phyloP scores from a whole-genome alignment of 2,329 filamentous ascomycete species.

The Diaporthe sp. region DNA sequence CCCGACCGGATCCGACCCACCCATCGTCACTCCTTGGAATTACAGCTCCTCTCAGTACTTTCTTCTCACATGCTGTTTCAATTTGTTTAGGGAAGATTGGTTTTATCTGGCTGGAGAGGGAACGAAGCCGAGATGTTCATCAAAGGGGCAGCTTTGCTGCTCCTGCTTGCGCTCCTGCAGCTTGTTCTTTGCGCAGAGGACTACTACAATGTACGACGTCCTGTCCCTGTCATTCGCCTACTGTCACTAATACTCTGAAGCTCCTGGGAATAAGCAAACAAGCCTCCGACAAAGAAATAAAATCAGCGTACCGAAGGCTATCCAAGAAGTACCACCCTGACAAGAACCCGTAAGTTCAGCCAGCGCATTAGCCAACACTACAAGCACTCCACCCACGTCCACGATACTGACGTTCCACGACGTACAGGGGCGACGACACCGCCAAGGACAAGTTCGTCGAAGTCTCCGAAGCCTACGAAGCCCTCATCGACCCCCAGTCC shows the following conservation, averaged over 20 bases:
- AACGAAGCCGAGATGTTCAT: constrained; percentile 62
- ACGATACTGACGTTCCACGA: background rate
- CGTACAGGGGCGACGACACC: constrained; percentile 76
- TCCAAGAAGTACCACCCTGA: constrained; percentile 98
- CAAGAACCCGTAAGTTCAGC: constrained; percentile 86
- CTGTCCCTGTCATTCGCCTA: background rate
- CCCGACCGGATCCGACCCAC: background rate
- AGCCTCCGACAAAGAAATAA: constrained; percentile 89
- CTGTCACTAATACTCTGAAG: constrained; percentile 54
- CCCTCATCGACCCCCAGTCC: constrained; percentile 82
- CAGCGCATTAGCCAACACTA: background rate
- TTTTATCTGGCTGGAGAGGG: background rate
- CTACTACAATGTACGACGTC: constrained; percentile 75
- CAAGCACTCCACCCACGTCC: background rate
- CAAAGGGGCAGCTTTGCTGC: constrained; percentile 60
- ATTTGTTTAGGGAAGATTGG: background rate
- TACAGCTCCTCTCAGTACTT: background rate
- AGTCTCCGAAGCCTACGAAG: constrained; percentile 95
- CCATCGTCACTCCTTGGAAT: constrained; percentile 40
- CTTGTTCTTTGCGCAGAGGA: constrained; percentile 74
- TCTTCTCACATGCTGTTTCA: background rate
- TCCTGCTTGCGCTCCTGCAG: constrained; percentile 67
- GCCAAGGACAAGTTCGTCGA: constrained; percentile 94
- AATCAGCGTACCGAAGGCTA: constrained; percentile 89
- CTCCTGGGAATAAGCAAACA: constrained; percentile 83